Evolutionary conservation across 1,139 yeast species (phyloP).

Genomic region (Candida sp.): DNA sequence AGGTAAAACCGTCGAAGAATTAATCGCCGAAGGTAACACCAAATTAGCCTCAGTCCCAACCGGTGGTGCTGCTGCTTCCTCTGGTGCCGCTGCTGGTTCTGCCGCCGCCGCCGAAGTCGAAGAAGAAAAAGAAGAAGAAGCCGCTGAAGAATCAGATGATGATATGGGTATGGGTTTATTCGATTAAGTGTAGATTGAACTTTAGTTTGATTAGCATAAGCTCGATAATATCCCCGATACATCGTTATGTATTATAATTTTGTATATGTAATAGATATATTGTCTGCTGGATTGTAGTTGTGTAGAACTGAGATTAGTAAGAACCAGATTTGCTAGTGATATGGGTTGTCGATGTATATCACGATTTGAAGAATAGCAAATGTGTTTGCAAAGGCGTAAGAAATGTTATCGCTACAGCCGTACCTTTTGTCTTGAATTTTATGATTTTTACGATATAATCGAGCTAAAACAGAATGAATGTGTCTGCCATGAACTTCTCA

Average conservation of each 20-base stretch:
- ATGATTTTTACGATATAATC: too few species aligned
- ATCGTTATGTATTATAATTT: neutral
- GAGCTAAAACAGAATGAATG: too few species aligned
- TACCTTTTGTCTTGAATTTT: too few species aligned
- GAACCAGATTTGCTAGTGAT: too few species aligned
- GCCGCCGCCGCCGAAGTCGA: constrained; percentile 68
- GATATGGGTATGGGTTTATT: constrained; percentile 55
- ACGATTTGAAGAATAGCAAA: too few species aligned
- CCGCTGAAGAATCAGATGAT: constrained; percentile 53
- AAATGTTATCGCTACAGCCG: too few species aligned
- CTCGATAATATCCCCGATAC: neutral
- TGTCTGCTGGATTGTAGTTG: neutral
- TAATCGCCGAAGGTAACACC: constrained; percentile 93
- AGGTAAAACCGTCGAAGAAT: constrained; percentile 90
- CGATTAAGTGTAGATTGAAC: constrained; percentile 26
- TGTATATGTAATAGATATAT: neutral
- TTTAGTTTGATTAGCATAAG: constrained; percentile 6
- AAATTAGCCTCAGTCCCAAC: constrained; percentile 97
- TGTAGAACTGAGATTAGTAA: too few species aligned
- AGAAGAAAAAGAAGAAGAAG: constrained; percentile 63
- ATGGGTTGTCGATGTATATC: too few species aligned
- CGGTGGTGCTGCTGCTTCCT: constrained; percentile 92
- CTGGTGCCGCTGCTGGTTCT: constrained; percentile 65
- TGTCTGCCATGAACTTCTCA: too few species aligned
- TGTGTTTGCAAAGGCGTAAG: too few species aligned